These are phyloP conservation scores for Drosera spatulata DNA, from an alignment of 179 eudicot species.

Conservation along the genomic window DNA sequence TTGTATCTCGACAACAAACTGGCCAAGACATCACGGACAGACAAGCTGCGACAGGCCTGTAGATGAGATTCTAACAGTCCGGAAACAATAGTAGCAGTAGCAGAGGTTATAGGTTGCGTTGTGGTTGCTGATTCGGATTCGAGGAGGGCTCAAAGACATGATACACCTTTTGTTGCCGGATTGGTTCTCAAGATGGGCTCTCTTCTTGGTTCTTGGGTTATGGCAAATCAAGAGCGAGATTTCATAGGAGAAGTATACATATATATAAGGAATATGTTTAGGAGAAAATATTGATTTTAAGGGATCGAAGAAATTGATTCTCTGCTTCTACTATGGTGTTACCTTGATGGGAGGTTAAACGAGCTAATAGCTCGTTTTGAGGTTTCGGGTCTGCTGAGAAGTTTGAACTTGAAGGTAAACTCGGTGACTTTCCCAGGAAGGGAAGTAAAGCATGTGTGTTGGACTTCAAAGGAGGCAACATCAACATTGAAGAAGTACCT, in stretches of 20 bases:
- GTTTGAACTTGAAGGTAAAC: constrained; percentile 6
- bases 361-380: constrained; percentile 10
- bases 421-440: constrained; percentile 18
- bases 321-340: constrained; percentile 7
- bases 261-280: neutral
- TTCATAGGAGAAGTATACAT: neutral
- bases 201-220: neutral
- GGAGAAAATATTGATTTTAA: constrained; percentile 11
- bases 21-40: constrained; percentile 59
- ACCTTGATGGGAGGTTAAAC: neutral
- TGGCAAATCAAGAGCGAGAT: neutral
- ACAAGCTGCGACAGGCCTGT: constrained; percentile 19
- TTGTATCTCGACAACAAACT: constrained; percentile 38
- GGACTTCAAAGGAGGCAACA: too few relatives aligned
- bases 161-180: neutral
- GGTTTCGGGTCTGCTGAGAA: neutral
- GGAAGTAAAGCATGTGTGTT: constrained; percentile 10
- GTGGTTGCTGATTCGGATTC: constrained; percentile 1
- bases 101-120: constrained; percentile 22
- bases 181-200: too few relatives aligned
- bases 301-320: constrained; percentile 17
- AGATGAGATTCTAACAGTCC: constrained; percentile 30
- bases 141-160: constrained; percentile 35
- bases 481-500: too few relatives aligned
- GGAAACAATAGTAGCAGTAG: constrained; percentile 70